phyloP scores from a whole-genome alignment of 2,329 filamentous ascomycete species.

The Apiospora kogelbergensis region DNA sequence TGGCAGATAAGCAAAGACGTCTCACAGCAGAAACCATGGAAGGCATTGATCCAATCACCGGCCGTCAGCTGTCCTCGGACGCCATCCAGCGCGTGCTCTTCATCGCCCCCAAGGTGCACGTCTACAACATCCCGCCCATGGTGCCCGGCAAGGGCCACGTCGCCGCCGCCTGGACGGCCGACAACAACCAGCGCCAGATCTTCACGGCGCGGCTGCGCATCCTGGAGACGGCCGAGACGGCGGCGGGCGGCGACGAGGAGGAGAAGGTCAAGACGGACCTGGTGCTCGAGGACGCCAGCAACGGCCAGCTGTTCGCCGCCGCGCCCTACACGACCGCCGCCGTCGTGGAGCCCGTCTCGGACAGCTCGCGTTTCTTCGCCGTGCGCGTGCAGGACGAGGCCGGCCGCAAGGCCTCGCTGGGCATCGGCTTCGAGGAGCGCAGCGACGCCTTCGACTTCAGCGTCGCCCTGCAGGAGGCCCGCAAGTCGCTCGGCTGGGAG shows the following conservation, averaged over 20 bases:
- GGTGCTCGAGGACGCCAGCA: slow-evolving; percentile 73
- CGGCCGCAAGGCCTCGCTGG: slow-evolving; percentile 75
- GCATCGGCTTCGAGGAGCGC: slow-evolving; percentile 85
- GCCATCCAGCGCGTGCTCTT: slow-evolving; percentile 86
- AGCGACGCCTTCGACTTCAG: slow-evolving; percentile 84
- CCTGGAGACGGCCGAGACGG: slow-evolving; percentile 67
- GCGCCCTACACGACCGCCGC: slow-evolving; percentile 69
- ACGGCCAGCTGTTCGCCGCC: slow-evolving; percentile 78
- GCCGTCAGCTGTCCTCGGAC: slow-evolving; percentile 65
- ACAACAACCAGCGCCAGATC: slow-evolving; percentile 70
- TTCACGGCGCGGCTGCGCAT: slow-evolving; percentile 82
- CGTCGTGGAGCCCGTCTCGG: slow-evolving; percentile 74
- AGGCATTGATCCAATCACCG: slow-evolving; percentile 69
- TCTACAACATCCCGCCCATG: slow-evolving; percentile 85
- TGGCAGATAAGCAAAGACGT: not conserved
- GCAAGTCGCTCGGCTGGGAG: slow-evolving; percentile 67
- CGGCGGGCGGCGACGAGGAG: slow-evolving; percentile 37
- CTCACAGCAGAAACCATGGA: slow-evolving; percentile 47
- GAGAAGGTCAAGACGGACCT: slow-evolving; percentile 71
- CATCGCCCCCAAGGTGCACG: slow-evolving; percentile 71
- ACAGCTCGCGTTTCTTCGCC: slow-evolving; percentile 83
- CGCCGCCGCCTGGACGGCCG: slow-evolving; percentile 74
- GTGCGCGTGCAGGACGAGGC: slow-evolving; percentile 74
- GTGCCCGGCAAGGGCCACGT: slow-evolving; percentile 76
- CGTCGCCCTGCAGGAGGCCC: slow-evolving; percentile 75